These are phyloP conservation scores for Ophiostoma perfectum DNA, from an alignment of 2,329 filamentous ascomycete species.

Conservation along the genomic window DNA sequence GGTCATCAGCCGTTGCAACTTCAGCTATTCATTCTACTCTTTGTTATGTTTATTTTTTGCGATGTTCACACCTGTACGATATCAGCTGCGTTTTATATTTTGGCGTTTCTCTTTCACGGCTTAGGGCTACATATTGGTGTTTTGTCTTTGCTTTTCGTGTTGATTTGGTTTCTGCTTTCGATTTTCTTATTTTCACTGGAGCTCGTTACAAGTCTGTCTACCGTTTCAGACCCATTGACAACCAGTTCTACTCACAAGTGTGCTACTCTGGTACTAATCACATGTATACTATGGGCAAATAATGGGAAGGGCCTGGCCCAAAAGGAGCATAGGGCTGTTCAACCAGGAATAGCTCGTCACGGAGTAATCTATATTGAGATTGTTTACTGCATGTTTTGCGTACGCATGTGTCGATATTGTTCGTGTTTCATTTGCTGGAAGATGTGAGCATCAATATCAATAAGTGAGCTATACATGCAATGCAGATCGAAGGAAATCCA, in stretches of 20 bases:
- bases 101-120: background rate
- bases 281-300: background rate
- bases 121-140: conserved; percentile 16
- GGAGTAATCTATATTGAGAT: conserved; percentile 19
- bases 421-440: background rate
- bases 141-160: background rate
- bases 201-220: background rate
- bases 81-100: conserved; percentile 6
- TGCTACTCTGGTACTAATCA: conserved; percentile 5
- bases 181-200: background rate
- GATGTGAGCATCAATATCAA: too few species aligned
- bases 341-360: conserved; percentile 16
- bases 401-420: too few species aligned
- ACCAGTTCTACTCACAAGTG: background rate
- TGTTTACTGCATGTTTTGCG: background rate
- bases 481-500: too few species aligned
- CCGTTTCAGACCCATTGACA: background rate
- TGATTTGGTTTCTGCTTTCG: background rate
- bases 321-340: background rate
- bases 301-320: background rate
- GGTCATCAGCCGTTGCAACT: background rate
- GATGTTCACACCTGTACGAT: conserved; percentile 15
- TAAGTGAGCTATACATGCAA: too few species aligned
- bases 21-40: background rate
- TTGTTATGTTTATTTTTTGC: background rate